These are phyloP conservation scores for Cinnamomum micranthum DNA, from an alignment of 164 flowering plant species.

Conservation along the genomic window DNA sequence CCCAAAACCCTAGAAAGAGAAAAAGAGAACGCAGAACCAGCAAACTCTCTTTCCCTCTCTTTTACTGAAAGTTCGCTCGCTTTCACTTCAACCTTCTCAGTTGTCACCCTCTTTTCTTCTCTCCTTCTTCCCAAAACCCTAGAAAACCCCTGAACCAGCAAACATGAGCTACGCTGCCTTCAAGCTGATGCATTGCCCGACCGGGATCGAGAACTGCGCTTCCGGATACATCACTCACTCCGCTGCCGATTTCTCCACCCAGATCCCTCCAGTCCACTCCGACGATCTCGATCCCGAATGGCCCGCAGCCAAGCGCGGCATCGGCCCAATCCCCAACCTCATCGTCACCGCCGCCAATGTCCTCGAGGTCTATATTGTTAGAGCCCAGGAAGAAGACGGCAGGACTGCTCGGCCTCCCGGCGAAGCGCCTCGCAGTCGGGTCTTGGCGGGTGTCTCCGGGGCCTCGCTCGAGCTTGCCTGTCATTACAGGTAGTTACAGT, in stretches of 20 bases:
- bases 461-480: slow-evolving; percentile 94
- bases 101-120: not conserved
- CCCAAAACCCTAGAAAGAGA: no score
- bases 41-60: no score
- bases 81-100: not conserved
- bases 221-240: slow-evolving; percentile 84
- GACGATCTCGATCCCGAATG: slow-evolving; percentile 76
- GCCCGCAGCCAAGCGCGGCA: slow-evolving; percentile 35
- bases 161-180: slow-evolving; percentile 83
- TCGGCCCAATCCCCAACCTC: slow-evolving; percentile 81
- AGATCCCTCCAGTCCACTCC: slow-evolving; percentile 35
- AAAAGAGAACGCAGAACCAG: no score
- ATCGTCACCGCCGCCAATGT: slow-evolving; percentile 76
- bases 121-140: not conserved
- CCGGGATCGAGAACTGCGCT: slow-evolving; percentile 86
- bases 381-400: slow-evolving; percentile 60
- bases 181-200: slow-evolving; percentile 94
- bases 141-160: not conserved
- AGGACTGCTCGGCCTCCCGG: slow-evolving; percentile 25
- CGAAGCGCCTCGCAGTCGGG: slow-evolving; percentile 59
- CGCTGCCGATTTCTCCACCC: slow-evolving; percentile 46
- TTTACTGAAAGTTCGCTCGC: not conserved
- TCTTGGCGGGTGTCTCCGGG: slow-evolving; percentile 75
- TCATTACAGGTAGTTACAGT: slow-evolving; percentile 60
- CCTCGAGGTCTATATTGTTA: slow-evolving; percentile 66